phyloP scores from a whole-genome alignment of 2,329 filamentous ascomycete genomes.

The Fusarium pseudograminearum region DNA sequence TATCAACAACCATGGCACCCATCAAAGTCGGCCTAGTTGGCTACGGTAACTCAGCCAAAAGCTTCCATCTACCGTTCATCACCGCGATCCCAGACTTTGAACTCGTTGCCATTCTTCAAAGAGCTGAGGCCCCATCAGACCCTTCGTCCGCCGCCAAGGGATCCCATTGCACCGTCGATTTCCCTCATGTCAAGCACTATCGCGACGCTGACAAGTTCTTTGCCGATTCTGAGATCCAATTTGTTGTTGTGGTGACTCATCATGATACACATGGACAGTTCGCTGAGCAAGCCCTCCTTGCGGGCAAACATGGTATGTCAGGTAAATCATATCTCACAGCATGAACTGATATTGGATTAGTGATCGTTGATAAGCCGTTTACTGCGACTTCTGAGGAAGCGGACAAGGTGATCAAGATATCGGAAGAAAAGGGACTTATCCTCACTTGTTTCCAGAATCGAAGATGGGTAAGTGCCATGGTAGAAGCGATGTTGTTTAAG shows the following conservation, averaged over 20 bases:
- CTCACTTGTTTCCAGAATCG: slow-evolving; percentile 44
- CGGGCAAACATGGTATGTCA: slow-evolving; percentile 39
- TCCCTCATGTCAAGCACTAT: slow-evolving; percentile 66
- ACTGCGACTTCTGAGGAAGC: slow-evolving; percentile 35
- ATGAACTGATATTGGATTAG: neutral
- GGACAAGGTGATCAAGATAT: slow-evolving; percentile 33
- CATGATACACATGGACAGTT: slow-evolving; percentile 38
- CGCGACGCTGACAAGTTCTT: slow-evolving; percentile 69
- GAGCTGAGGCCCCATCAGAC: slow-evolving; percentile 54
- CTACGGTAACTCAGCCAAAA: slow-evolving; percentile 62
- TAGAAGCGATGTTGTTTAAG: rapidly evolving
- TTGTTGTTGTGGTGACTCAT: slow-evolving; percentile 65
- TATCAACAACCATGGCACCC: slow-evolving; percentile 42
- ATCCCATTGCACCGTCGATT: slow-evolving; percentile 63
- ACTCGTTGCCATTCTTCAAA: slow-evolving; percentile 62
- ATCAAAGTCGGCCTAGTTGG: slow-evolving; percentile 64
- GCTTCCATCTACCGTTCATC: slow-evolving; percentile 65
- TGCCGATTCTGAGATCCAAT: slow-evolving; percentile 67
- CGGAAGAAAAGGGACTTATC: slow-evolving; percentile 33
- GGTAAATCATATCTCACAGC: too few species aligned
- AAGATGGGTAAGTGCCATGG: slow-evolving; percentile 28
- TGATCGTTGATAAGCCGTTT: slow-evolving; percentile 45
- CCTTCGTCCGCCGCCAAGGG: slow-evolving; percentile 42
- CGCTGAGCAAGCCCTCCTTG: slow-evolving; percentile 29
- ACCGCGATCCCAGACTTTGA: slow-evolving; percentile 59